A percentile compares a stretch with the other conserved stretches of the same genome.
phyloP scores from a whole-genome alignment of 2,329 filamentous ascomycete species.

The Monilinia aucupariae region DNA sequence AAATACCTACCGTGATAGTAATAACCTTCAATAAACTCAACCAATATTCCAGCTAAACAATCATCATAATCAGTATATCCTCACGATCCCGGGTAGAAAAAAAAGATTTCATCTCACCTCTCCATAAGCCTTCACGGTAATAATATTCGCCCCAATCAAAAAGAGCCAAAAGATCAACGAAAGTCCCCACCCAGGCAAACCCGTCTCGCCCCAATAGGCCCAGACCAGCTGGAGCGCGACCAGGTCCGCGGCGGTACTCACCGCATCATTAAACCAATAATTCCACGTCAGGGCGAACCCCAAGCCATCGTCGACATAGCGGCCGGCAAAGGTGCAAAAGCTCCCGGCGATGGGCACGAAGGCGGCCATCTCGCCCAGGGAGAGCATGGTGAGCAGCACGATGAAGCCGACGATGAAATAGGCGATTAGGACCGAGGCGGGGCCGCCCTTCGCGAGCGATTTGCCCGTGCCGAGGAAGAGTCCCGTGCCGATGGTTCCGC shows the following conservation, averaged over 20 bases:
- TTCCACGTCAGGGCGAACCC: slow-evolving; percentile 52
- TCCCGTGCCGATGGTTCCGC: slow-evolving; percentile 55
- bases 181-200: slow-evolving; percentile 58
- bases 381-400: slow-evolving; percentile 54
- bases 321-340: slow-evolving; percentile 50
- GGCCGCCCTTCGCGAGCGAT: slow-evolving; percentile 54
- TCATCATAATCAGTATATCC: background rate
- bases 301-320: slow-evolving; percentile 50
- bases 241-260: slow-evolving; percentile 54
- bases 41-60: slow-evolving; percentile 48
- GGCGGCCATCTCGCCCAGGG: slow-evolving; percentile 56
- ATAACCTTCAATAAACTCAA: slow-evolving; percentile 50
- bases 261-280: slow-evolving; percentile 63
- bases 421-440: slow-evolving; percentile 52
- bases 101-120: slow-evolving; percentile 38
- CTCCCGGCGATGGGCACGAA: slow-evolving; percentile 50
- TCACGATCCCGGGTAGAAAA: background rate
- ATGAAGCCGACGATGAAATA: slow-evolving; percentile 53
- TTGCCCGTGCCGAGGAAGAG: slow-evolving; percentile 59
- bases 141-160: slow-evolving; percentile 47
- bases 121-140: slow-evolving; percentile 50
- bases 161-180: slow-evolving; percentile 57
- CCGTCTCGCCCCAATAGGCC: slow-evolving; percentile 58
- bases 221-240: slow-evolving; percentile 54
- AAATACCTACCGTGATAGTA: slow-evolving; percentile 42